Percentiles rank a stretch among this genome's conserved stretches.
phyloP scores from a whole-genome alignment of 306 rosid genomes.

The Acacia crassicarpa region DNA sequence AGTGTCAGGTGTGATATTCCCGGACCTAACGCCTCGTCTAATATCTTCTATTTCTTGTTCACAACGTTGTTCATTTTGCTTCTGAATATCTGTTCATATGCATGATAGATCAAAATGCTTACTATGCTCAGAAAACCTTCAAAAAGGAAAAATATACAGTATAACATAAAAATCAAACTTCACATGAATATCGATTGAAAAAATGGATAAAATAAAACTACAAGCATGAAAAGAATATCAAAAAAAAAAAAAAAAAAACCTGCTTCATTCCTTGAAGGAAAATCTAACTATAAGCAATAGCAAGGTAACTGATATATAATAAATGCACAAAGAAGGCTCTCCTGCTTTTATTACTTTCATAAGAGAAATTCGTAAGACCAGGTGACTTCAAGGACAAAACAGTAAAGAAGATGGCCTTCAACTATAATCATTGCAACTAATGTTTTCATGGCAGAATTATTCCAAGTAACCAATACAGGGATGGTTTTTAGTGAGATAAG shows the following conservation, averaged over 20 bases:
- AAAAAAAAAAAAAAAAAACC: background rate
- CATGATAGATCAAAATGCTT: conserved; percentile 23
- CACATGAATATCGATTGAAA: conserved; percentile 4
- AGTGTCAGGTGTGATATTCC: conserved; percentile 45
- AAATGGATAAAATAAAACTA: background rate
- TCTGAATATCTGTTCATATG: conserved; percentile 65
- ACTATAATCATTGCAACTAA: background rate
- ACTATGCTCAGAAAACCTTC: conserved; percentile 14
- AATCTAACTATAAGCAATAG: conserved; percentile 9
- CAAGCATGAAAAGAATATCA: background rate
- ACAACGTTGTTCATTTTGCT: conserved; percentile 84
- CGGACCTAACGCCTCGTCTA: conserved; percentile 68
- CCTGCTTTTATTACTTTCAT: background rate
- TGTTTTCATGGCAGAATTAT: background rate
- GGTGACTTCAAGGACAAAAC: background rate
- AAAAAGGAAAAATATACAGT: background rate
- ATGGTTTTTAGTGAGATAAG: background rate
- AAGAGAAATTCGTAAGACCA: background rate
- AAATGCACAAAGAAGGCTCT: background rate
- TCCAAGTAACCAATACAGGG: background rate
- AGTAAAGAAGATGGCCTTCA: background rate
- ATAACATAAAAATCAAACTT: background rate
- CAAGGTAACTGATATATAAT: conserved; percentile 3
- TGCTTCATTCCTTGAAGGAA: background rate
- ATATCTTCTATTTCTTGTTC: conserved; percentile 93